Evolutionary conservation across 805 yeast species (phyloP).

Genomic region (Yarrowia deformans): DNA sequence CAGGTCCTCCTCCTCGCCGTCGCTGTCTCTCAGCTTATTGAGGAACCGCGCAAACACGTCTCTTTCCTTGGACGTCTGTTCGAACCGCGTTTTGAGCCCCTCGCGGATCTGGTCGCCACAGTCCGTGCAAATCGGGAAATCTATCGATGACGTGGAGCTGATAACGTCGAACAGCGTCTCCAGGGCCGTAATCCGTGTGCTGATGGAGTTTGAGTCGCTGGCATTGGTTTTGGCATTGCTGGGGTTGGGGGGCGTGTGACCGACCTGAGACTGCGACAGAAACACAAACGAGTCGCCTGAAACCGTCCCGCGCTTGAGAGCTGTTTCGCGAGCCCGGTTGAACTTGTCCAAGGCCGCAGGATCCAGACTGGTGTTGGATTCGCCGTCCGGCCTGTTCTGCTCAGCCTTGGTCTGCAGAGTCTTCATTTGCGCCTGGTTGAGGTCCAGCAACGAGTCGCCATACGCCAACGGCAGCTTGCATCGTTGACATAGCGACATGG

Average conservation of each 20-base stretch:
- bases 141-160: conserved; percentile 62
- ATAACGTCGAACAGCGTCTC: conserved; percentile 35
- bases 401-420: conserved; percentile 27
- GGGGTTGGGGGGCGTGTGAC: background rate
- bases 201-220: conserved; percentile 30
- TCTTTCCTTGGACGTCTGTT: conserved; percentile 75
- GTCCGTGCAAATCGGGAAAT: conserved; percentile 86
- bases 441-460: conserved; percentile 33
- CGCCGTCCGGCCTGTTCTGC: conserved; percentile 25
- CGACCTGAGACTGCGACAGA: conserved; percentile 21
- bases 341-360: background rate
- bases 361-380: conserved; percentile 7
- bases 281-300: conserved; percentile 36
- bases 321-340: conserved; percentile 5
- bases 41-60: conserved; percentile 78
- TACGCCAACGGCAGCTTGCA: conserved; percentile 37
- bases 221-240: background rate
- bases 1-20: conserved; percentile 56
- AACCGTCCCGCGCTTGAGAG: conserved; percentile 8
- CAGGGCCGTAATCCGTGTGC: conserved; percentile 27
- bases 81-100: conserved; percentile 72
- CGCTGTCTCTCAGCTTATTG: conserved; percentile 64
- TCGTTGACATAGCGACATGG: conserved; percentile 31
- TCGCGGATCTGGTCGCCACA: conserved; percentile 74
- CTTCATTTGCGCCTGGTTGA: conserved; percentile 26